Evolutionary conservation across 2,329 filamentous ascomycete genomes (phyloP).

Genomic region (Pyricularia pennisetigena): DNA sequence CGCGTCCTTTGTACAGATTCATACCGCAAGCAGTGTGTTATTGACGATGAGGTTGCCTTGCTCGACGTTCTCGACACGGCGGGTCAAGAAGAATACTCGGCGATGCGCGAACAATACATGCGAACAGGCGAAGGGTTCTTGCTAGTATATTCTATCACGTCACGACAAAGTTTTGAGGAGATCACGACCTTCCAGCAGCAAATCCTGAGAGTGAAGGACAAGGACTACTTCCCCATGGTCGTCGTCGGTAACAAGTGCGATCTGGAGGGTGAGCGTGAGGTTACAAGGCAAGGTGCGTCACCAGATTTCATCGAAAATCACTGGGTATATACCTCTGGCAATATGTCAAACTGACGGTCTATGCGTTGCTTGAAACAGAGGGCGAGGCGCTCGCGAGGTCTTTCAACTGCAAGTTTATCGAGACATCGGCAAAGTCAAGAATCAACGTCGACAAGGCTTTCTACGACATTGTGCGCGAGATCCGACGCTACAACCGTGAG

Average conservation of each 20-base stretch:
- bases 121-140: conserved; percentile 96
- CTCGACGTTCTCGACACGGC: conserved; percentile 97
- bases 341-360: neutral
- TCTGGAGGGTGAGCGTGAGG: conserved; percentile 85
- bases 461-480: conserved; percentile 96
- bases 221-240: conserved; percentile 99
- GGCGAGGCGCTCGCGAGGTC: conserved; percentile 75
- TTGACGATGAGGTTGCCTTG: conserved; percentile 95
- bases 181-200: conserved; percentile 98
- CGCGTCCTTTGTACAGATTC: conserved; percentile 58
- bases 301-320: too few species aligned
- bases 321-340: neutral
- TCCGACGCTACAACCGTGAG: conserved; percentile 96
- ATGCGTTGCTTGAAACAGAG: conserved; percentile 46
- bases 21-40: conserved; percentile 98
- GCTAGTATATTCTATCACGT: conserved; percentile 96
- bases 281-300: conserved; percentile 75
- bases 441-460: conserved; percentile 98
- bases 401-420: conserved; percentile 97
- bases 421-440: conserved; percentile 95
- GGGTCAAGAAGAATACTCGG: conserved; percentile 97
- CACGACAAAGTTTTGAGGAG: conserved; percentile 94
- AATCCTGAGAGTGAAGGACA: conserved; percentile 97
- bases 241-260: conserved; percentile 99
- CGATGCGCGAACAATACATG: conserved; percentile 99